Percentiles rank a stretch among this genome's conserved stretches.
phyloP scores from a whole-genome alignment of 441 rosid species.

The Caryocar brasiliense region DNA sequence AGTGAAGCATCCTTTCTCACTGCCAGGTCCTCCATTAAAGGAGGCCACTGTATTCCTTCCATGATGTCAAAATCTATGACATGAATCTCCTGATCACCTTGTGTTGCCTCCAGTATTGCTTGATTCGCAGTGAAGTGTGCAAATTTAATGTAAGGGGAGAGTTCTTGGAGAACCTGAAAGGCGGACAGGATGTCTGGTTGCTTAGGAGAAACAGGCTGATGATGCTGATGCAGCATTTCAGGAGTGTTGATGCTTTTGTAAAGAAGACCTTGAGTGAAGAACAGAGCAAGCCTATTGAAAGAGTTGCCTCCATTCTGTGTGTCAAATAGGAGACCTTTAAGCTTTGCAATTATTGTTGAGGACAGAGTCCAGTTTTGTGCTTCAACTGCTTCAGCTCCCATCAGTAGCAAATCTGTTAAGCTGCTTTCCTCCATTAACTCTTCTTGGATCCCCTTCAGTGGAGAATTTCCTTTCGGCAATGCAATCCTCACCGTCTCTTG shows the following conservation, averaged over 20 bases:
- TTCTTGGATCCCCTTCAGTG: neutral
- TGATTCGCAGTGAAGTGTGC: constrained; percentile 26
- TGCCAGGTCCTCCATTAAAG: constrained; percentile 20
- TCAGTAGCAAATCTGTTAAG: constrained; percentile 12
- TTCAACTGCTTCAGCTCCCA: constrained; percentile 30
- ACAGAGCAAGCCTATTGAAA: constrained; percentile 15
- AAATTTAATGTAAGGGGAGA: constrained; percentile 22
- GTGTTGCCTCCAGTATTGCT: constrained; percentile 23
- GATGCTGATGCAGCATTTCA: neutral
- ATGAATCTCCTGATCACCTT: constrained; percentile 11
- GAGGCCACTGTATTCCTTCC: constrained; percentile 30
- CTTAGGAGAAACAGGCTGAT: neutral
- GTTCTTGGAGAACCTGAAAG: constrained; percentile 19
- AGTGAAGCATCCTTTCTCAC: neutral
- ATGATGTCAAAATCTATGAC: constrained; percentile 22
- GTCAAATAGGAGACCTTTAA: constrained; percentile 3
- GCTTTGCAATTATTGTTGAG: constrained; percentile 9
- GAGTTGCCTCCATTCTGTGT: neutral
- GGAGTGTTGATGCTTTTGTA: constrained; percentile 8
- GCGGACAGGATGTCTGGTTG: constrained; percentile 8
- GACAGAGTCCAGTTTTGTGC: constrained; percentile 13
- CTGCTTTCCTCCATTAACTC: constrained; percentile 7
- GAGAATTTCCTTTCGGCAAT: neutral
- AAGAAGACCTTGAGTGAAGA: constrained; percentile 18
- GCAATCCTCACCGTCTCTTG: neutral